Conservation (phyloP, 164 flowering plant species). For the Sextonia rubra region DNA sequence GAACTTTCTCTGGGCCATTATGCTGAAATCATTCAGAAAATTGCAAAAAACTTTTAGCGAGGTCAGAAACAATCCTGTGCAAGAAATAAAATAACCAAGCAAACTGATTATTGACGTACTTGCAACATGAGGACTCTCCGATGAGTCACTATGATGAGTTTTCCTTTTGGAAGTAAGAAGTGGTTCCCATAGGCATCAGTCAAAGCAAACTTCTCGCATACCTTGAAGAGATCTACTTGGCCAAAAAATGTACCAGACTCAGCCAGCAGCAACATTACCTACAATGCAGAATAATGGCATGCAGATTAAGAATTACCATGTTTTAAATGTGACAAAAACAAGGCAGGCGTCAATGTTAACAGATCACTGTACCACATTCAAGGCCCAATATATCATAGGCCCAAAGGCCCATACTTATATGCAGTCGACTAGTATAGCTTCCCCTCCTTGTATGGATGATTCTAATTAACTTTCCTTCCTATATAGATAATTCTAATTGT, state of each 20-base stretch:
- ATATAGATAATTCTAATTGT: too few species aligned
- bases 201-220: slow-evolving; percentile 94
- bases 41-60: neutral
- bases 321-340: too few species aligned
- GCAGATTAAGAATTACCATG: slow-evolving; percentile 6
- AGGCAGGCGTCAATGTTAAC: too few species aligned
- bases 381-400: too few species aligned
- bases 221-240: slow-evolving; percentile 96
- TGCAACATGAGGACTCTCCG: slow-evolving; percentile 80
- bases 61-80: neutral
- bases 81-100: neutral
- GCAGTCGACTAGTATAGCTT: too few species aligned
- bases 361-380: too few species aligned
- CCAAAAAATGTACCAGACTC: slow-evolving; percentile 88
- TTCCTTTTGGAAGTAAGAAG: slow-evolving; percentile 83
- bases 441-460: too few species aligned
- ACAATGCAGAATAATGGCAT: slow-evolving; percentile 16
- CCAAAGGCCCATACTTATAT: too few species aligned
- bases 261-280: slow-evolving; percentile 95
- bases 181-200: slow-evolving; percentile 99
- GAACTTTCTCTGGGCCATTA: slow-evolving; percentile 79
- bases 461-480: too few species aligned
- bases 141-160: slow-evolving; percentile 74
- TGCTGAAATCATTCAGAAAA: slow-evolving; percentile 33
- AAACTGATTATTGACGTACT: slow-evolving; percentile 35